These are phyloP conservation scores for Sphagnum contortum DNA, from an alignment of 225 moss, liverwort and hornwort species.

Conservation along the genomic window DNA sequence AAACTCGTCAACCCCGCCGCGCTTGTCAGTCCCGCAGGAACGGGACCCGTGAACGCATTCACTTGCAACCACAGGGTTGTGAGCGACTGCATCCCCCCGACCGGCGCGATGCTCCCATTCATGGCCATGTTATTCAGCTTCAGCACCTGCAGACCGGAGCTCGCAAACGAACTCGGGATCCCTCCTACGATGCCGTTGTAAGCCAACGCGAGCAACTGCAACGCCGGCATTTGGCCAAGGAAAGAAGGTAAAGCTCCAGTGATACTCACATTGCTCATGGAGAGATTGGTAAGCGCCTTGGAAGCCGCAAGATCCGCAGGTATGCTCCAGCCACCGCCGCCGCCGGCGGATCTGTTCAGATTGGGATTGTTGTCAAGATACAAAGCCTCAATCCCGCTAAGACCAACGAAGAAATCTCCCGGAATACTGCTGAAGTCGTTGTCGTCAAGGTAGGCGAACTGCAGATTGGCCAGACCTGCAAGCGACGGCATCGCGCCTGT, in stretches of 20 bases:
- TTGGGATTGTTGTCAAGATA: slow-evolving; percentile 40
- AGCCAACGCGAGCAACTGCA: slow-evolving; percentile 13
- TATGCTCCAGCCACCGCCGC: slow-evolving; percentile 34
- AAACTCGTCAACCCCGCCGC: slow-evolving; percentile 20
- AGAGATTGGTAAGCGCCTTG: slow-evolving; percentile 14
- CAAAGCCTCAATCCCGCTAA: slow-evolving; percentile 28
- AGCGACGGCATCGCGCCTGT: slow-evolving; percentile 66
- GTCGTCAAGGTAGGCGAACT: slow-evolving; percentile 28
- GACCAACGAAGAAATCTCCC: slow-evolving; percentile 61
- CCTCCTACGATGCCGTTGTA: slow-evolving; percentile 50
- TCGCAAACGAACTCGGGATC: slow-evolving; percentile 38
- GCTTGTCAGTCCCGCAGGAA: slow-evolving; percentile 27
- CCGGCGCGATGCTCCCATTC: slow-evolving; percentile 17
- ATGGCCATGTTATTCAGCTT: slow-evolving; percentile 30
- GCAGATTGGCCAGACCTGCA: slow-evolving; percentile 37
- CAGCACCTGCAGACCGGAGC: slow-evolving; percentile 16
- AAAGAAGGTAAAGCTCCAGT: slow-evolving; percentile 22
- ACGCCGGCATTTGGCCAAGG: slow-evolving; percentile 18
- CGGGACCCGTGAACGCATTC: slow-evolving; percentile 27
- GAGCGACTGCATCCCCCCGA: slow-evolving; percentile 26
- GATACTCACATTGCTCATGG: slow-evolving; percentile 17
- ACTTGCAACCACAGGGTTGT: slow-evolving; percentile 22
- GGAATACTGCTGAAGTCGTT: slow-evolving; percentile 65
- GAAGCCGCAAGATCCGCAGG: slow-evolving; percentile 18
- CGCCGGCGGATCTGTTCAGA: slow-evolving; percentile 42